Percentiles rank a stretch among this genome's conserved stretches.
Evolutionary conservation across 2,329 filamentous ascomycete genomes (phyloP).

Genomic region (Fusarium coffeatum): DNA sequence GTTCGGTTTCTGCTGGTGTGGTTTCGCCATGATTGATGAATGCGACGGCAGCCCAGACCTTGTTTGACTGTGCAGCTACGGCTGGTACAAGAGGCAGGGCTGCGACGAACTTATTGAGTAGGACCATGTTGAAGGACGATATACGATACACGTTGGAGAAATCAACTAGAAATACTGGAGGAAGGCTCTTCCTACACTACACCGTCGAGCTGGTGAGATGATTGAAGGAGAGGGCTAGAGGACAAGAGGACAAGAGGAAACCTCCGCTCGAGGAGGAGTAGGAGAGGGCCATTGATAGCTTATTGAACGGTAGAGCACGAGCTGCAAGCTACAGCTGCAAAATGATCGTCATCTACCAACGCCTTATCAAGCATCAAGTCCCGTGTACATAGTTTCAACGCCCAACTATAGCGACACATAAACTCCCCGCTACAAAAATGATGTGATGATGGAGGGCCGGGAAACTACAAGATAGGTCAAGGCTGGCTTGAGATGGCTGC

Average conservation of each 20-base stretch:
- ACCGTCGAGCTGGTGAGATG: conserved; percentile 22
- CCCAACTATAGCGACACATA: conserved; percentile 8
- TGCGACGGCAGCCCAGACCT: conserved; percentile 62
- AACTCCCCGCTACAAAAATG: conserved; percentile 35
- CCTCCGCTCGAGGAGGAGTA: conserved; percentile 3
- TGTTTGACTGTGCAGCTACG: conserved; percentile 52
- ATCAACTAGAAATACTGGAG: background rate
- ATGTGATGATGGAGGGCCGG: conserved; percentile 34
- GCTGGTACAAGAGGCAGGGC: conserved; percentile 38
- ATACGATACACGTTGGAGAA: background rate
- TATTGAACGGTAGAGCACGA: conserved; percentile 15
- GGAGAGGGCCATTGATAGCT: conserved; percentile 22
- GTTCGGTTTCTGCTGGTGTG: conserved; percentile 54
- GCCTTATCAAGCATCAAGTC: conserved; percentile 30
- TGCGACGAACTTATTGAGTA: conserved; percentile 22
- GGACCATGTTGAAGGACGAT: conserved; percentile 35
- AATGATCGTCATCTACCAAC: conserved; percentile 37
- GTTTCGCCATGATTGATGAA: conserved; percentile 66
- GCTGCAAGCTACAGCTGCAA: conserved; percentile 28
- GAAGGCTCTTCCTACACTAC: conserved; percentile 17
- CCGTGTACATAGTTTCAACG: conserved; percentile 26
- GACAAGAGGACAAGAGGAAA: conserved; percentile 4
- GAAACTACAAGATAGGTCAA: conserved; percentile 28
- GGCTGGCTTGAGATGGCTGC: conserved; percentile 29
- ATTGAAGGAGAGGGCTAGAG: conserved; percentile 16